Evolutionary conservation across 805 yeast genomes (phyloP).

Genomic region (Ogataea paraovalis): DNA sequence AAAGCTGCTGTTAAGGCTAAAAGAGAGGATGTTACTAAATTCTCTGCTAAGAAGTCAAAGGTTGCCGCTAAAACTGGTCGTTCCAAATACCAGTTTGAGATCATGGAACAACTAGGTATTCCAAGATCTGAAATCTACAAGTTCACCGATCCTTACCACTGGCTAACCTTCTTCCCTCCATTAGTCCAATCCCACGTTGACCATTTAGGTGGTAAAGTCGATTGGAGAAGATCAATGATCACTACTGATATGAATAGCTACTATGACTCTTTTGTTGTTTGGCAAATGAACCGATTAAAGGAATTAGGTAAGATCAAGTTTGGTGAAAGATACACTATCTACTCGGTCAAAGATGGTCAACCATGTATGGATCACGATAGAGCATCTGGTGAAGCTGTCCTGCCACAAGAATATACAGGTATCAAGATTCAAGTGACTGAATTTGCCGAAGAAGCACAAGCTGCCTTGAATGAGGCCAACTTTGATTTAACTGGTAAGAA

Average conservation of each 20-base stretch:
- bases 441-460: constrained; percentile 53
- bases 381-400: constrained; percentile 93
- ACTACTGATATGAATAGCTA: constrained; percentile 95
- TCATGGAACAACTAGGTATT: constrained; percentile 92
- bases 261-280: constrained; percentile 90
- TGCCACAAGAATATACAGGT: constrained; percentile 94
- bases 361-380: constrained; percentile 99
- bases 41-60: constrained; percentile 88
- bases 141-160: constrained; percentile 88
- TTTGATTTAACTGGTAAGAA: constrained; percentile 53
- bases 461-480: constrained; percentile 46
- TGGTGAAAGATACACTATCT: constrained; percentile 96
- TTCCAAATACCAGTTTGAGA: constrained; percentile 92
- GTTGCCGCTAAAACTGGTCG: constrained; percentile 92
- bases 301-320: constrained; percentile 89
- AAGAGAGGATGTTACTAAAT: constrained; percentile 81
- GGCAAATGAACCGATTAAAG: constrained; percentile 92
- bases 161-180: constrained; percentile 93
- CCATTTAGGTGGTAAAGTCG: constrained; percentile 86
- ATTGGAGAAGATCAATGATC: constrained; percentile 95
- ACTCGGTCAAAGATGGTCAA: constrained; percentile 97
- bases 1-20: constrained; percentile 33
- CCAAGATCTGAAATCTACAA: constrained; percentile 75
- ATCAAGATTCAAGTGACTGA: constrained; percentile 75
- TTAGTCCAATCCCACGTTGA: constrained; percentile 77